phyloP scores from a whole-genome alignment of 495 filamentous ascomycete genomes.

The Trichoderma parareesei region DNA sequence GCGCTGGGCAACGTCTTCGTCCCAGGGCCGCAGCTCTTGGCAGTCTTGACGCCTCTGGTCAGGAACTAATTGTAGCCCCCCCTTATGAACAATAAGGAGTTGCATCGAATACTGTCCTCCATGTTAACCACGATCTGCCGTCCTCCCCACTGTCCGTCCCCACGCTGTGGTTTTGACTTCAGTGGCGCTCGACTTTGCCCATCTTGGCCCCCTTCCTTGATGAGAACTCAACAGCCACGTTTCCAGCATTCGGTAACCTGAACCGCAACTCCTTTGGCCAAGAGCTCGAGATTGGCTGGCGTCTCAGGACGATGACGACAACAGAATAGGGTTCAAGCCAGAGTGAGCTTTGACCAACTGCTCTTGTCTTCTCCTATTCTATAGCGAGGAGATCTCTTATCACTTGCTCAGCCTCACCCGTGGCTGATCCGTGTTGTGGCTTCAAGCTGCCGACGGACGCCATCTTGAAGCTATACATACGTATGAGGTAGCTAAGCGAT shows the following conservation, averaged over 20 bases:
- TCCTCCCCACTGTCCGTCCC: background rate
- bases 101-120: too few relatives aligned
- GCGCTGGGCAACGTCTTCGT: background rate
- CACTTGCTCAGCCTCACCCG: too few relatives aligned
- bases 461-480: too few relatives aligned
- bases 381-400: too few relatives aligned
- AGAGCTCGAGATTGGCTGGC: background rate
- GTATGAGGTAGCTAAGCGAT: too few relatives aligned
- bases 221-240: background rate
- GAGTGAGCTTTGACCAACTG: background rate
- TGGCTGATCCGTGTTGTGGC: background rate
- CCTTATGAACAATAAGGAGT: background rate
- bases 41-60: slow-evolving; percentile 1
- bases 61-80: background rate
- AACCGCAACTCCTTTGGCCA: too few relatives aligned
- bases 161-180: background rate
- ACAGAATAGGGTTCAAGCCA: background rate
- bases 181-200: background rate
- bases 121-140: background rate
- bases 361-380: too few relatives aligned
- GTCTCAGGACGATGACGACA: background rate
- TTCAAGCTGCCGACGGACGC: background rate
- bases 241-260: background rate
- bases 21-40: background rate
- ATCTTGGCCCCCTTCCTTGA: background rate